These are phyloP conservation scores for Globisporangium paddicum DNA, from an alignment of 352 stramenopile genomes.

Conservation along the genomic window DNA sequence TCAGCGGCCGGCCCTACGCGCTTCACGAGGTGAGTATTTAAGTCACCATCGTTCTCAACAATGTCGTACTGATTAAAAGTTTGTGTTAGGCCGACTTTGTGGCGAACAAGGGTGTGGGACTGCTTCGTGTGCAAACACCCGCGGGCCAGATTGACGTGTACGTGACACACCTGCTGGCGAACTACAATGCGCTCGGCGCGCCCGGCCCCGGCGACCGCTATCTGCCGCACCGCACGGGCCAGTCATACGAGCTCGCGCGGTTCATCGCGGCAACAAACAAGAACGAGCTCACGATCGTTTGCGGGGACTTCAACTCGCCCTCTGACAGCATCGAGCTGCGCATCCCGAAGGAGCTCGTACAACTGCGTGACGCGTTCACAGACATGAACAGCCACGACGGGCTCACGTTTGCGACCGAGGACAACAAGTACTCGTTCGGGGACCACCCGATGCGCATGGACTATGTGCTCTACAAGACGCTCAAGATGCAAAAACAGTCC, in stretches of 20 bases:
- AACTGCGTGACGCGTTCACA: conserved; percentile 62
- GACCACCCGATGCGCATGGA: conserved; percentile 86
- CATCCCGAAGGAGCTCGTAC: conserved; percentile 43
- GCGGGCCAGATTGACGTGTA: conserved; percentile 67
- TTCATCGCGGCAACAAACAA: conserved; percentile 60
- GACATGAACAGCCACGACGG: conserved; percentile 64
- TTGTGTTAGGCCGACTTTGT: conserved; percentile 67
- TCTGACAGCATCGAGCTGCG: conserved; percentile 66
- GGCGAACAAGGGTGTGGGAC: conserved; percentile 70
- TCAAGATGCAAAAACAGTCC: background rate
- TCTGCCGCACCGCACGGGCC: conserved; percentile 50
- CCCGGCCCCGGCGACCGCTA: conserved; percentile 67
- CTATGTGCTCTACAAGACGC: conserved; percentile 74
- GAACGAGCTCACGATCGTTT: conserved; percentile 56
- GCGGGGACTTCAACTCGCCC: conserved; percentile 81
- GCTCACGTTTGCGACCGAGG: conserved; percentile 65
- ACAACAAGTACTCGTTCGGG: conserved; percentile 80
- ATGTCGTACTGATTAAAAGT: no score
- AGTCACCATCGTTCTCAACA: no score
- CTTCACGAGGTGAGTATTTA: conserved; percentile 66
- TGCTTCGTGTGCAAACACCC: conserved; percentile 58
- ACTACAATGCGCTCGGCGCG: conserved; percentile 70
- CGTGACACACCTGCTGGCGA: conserved; percentile 73
- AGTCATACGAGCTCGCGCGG: conserved; percentile 71
- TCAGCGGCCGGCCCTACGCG: conserved; percentile 72